phyloP scores from a whole-genome alignment of 495 filamentous ascomycete species.

The Trichoderma orchidacearum region DNA sequence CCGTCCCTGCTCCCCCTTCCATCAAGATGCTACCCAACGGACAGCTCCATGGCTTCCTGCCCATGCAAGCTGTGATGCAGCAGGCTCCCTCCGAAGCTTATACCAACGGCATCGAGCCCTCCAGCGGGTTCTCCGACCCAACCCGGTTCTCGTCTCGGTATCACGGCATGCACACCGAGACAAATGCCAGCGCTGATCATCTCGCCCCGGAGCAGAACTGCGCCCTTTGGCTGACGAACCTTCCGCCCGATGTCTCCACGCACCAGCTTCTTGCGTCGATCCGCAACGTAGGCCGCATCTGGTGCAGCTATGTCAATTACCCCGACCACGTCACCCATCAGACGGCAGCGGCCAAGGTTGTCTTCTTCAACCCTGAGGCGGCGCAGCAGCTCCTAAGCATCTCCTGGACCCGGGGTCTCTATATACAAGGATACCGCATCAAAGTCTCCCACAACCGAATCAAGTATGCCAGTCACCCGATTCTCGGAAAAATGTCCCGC shows the following conservation, averaged over 20 bases:
- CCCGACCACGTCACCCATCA: conserved; percentile 6
- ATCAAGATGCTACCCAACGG: not conserved
- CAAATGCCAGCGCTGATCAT: conserved; percentile 8
- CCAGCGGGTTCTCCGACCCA: not conserved
- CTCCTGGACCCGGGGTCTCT: not conserved
- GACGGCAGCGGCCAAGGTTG: conserved; percentile 20
- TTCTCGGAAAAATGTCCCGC: not conserved
- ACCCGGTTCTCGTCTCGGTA: not conserved
- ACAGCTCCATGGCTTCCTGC: not conserved
- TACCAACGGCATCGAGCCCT: not conserved
- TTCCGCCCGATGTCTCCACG: conserved; percentile 14
- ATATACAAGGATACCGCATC: conserved; percentile 2
- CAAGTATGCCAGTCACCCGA: not conserved
- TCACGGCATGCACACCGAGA: not conserved
- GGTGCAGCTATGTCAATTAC: conserved; percentile 19
- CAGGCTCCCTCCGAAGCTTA: not conserved
- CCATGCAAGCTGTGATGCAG: not conserved
- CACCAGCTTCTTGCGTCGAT: conserved; percentile 14
- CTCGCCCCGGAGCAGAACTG: conserved; percentile 17
- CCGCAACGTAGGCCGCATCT: conserved; percentile 19
- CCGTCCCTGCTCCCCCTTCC: not conserved
- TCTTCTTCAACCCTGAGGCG: conserved; percentile 19
- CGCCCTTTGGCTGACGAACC: conserved; percentile 20
- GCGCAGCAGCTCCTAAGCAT: conserved; percentile 4
- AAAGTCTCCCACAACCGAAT: conserved; percentile 2